Evolutionary conservation across 139 green algal species (phyloP), one percentile per base, ranked within the genome.

Genomic region (Yamagishiella unicocca): DNA sequence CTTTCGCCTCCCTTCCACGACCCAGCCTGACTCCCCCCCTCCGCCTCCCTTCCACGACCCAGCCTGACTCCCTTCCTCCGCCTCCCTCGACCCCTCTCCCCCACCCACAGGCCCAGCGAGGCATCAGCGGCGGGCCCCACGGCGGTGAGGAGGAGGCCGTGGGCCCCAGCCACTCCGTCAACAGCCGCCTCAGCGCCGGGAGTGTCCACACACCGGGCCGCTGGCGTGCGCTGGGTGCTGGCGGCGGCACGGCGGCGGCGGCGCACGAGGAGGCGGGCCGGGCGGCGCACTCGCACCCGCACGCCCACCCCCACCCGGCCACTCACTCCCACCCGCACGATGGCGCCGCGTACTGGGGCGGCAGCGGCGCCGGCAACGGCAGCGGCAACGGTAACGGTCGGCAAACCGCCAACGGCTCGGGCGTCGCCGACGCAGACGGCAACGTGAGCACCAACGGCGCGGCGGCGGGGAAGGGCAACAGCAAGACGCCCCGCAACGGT

Each of bases 131-230:
- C 19, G 53, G 21, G 25, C 10, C 14, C 42, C 35, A 46, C 22
- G 61, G 1, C 12, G 61, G 40, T 3, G 76, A 78, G 42, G 81
- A 78, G 45, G 45, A 72, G 64, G 81, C 33, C 0, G 50, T 71
- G 40, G 67, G 82, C 14, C 67, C 82, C 67, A 79, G 62, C 50
- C 82, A 87, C 46, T 81, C 67, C 9, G 67, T 80, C 67, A 87
- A 87, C 66, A 87, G 82, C 46, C 50, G 67, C 25, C 82, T 80
- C 19, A 79, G 62, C 35, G 82, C 82, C 14, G 82, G 82, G 45
- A 81, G 67, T 37, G 50, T 87, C 24, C 82, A 87, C 82, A 87
- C 82, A 33, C 82, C 82, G n/a, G 67, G 67, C 10, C 35, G 82
- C 5, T 54, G 70, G 37, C 70, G 67, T n/a, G 67, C 22, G 19